phyloP scores from a whole-genome alignment of 1,139 yeast genomes.

The Yamadazyma spencermartinsiae region DNA sequence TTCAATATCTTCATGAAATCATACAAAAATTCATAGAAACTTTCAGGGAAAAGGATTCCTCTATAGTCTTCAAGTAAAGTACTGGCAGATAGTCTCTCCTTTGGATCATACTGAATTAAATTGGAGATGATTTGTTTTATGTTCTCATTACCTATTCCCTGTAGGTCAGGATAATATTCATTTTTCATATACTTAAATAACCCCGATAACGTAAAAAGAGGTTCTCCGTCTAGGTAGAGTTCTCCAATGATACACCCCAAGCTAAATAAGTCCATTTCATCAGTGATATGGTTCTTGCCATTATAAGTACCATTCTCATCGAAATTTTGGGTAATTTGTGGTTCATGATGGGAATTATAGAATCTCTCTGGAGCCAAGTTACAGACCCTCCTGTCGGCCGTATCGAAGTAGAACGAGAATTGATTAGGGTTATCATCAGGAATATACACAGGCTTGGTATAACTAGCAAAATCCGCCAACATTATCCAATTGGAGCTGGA shows the following conservation, averaged over 20 bases:
- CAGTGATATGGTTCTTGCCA: conserved; percentile 43
- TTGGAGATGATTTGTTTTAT: conserved; percentile 56
- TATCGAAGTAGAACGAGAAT: conserved; percentile 88
- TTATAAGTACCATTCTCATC: conserved; percentile 30
- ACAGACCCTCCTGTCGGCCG: conserved; percentile 82
- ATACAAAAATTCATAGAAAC: conserved; percentile 70
- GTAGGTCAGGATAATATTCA: conserved; percentile 63
- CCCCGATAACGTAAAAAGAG: conserved; percentile 84
- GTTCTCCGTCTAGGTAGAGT: conserved; percentile 79
- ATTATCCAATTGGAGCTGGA: conserved; percentile 90
- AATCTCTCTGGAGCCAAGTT: conserved; percentile 96
- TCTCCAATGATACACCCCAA: conserved; percentile 93
- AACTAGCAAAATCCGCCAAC: conserved; percentile 78
- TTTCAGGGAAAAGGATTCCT: conserved; percentile 62
- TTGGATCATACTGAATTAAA: conserved; percentile 67
- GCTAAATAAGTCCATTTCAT: conserved; percentile 85
- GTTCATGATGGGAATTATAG: conserved; percentile 28
- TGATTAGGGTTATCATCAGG: conserved; percentile 97
- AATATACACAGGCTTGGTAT: conserved; percentile 73
- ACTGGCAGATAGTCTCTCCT: conserved; percentile 54
- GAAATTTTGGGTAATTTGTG: conserved; percentile 18
- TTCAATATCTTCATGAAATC: conserved; percentile 55
- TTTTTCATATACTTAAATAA: conserved; percentile 76
- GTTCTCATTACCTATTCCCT: conserved; percentile 50
- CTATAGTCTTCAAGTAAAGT: conserved; percentile 53